phyloP scores from a whole-genome alignment of 805 yeast genomes.

The Starmerella floris region DNA sequence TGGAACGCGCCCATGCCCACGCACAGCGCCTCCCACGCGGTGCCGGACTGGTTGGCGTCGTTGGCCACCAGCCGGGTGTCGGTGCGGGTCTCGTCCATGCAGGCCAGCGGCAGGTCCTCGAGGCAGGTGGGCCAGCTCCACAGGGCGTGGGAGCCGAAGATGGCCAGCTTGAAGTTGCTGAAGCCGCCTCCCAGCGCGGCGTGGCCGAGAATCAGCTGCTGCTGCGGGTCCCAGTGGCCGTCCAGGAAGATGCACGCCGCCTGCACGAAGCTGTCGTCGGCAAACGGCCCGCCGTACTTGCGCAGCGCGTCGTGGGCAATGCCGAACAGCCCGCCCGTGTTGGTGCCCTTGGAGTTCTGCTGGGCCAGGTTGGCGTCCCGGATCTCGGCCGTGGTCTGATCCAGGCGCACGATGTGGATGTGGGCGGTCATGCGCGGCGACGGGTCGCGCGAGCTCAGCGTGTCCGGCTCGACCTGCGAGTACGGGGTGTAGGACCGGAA shows the following conservation, averaged over 20 bases:
- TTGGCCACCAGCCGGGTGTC: slow-evolving; percentile 69
- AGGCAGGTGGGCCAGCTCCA: slow-evolving; percentile 85
- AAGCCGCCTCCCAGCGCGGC: slow-evolving; percentile 92
- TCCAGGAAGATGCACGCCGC: slow-evolving; percentile 82
- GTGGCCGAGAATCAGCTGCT: slow-evolving; percentile 58
- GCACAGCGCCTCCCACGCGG: slow-evolving; percentile 80
- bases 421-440: slow-evolving; percentile 47
- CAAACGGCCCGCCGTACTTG: slow-evolving; percentile 43
- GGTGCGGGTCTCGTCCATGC: slow-evolving; percentile 57
- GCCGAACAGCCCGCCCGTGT: slow-evolving; percentile 63
- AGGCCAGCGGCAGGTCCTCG: slow-evolving; percentile 54
- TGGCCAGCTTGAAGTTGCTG: slow-evolving; percentile 58
- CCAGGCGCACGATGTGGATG: slow-evolving; percentile 60
- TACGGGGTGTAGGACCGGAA: slow-evolving; percentile 61
- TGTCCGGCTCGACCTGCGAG: slow-evolving; percentile 47
- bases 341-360: slow-evolving; percentile 59
- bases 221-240: slow-evolving; percentile 60
- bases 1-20: slow-evolving; percentile 84
- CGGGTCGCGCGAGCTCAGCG: slow-evolving; percentile 37
- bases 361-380: slow-evolving; percentile 74
- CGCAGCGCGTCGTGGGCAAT: slow-evolving; percentile 66
- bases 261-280: slow-evolving; percentile 38
- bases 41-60: slow-evolving; percentile 70
- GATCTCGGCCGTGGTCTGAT: slow-evolving; percentile 54
- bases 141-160: slow-evolving; percentile 85